phyloP scores from a whole-genome alignment of 169 alveolate species.

The Perkinsus olseni region DNA sequence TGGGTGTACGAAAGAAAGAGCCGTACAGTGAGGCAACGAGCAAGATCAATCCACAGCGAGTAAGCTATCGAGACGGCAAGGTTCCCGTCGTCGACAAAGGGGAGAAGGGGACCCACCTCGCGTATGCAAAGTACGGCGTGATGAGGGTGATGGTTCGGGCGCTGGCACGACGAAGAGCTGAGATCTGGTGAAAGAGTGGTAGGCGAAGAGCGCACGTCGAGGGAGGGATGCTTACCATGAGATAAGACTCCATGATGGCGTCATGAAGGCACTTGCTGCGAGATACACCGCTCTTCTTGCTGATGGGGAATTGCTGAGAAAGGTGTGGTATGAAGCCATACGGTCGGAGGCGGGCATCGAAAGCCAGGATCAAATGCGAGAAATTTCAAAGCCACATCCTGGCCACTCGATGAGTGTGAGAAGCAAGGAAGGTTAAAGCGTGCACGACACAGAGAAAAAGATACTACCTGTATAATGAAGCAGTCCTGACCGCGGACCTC shows the following conservation, averaged over 20 bases:
- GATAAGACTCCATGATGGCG: neutral
- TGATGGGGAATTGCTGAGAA: neutral
- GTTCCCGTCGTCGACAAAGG: too few species aligned
- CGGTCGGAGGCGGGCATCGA: neutral
- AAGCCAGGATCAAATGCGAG: too few species aligned
- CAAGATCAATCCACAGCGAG: too few species aligned
- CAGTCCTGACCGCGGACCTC: neutral
- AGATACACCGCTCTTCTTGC: neutral
- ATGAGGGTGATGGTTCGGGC: neutral
- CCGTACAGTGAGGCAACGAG: too few species aligned
- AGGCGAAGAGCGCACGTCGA: neutral
- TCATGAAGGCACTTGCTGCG: neutral
- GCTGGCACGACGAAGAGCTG: neutral
- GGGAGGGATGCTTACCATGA: neutral
- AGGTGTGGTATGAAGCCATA: neutral
- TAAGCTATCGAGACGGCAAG: too few species aligned
- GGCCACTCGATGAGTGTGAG: too few species aligned
- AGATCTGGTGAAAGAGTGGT: neutral
- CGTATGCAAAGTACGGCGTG: neutral
- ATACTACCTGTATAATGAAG: neutral
- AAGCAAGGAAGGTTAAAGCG: too few species aligned
- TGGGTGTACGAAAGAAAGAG: too few species aligned
- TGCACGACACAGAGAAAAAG: too few species aligned
- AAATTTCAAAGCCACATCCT: too few species aligned
- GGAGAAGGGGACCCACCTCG: neutral